These are phyloP conservation scores for Beauveria bassiana DNA, from an alignment of 2,329 filamentous ascomycete genomes.

Conservation along the genomic window DNA sequence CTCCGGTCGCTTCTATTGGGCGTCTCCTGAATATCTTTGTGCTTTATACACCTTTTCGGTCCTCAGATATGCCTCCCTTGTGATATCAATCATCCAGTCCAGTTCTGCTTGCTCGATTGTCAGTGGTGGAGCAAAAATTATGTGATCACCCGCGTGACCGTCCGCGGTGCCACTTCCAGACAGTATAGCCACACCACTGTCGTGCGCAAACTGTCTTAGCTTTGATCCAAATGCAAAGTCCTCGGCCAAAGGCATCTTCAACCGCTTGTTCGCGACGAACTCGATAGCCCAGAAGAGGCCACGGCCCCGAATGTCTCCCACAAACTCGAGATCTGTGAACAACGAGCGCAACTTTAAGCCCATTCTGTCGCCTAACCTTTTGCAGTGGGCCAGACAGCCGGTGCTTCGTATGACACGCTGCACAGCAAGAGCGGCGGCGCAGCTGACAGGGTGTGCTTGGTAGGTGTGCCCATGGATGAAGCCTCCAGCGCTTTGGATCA, in stretches of 20 bases:
- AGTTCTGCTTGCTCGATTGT: not conserved
- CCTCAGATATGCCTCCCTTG: not conserved
- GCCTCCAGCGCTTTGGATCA: not conserved
- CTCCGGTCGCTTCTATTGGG: no score
- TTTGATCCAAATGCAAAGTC: not conserved
- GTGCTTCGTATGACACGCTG: slow-evolving; percentile 36
- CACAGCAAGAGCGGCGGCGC: slow-evolving; percentile 20
- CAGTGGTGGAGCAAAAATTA: not conserved
- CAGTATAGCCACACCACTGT: not conserved
- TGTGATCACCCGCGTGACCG: not conserved
- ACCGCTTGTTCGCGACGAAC: not conserved
- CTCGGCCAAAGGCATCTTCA: not conserved
- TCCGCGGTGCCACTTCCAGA: not conserved
- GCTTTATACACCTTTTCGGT: not conserved
- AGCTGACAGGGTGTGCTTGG: slow-evolving; percentile 9
- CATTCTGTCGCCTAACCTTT: slow-evolving; percentile 12
- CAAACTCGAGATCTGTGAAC: slow-evolving; percentile 11
- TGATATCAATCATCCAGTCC: not conserved
- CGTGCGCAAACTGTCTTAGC: not conserved
- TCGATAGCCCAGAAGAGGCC: slow-evolving; percentile 23
- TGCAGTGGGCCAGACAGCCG: not conserved
- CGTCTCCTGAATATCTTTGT: not conserved
- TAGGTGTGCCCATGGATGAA: slow-evolving; percentile 3
- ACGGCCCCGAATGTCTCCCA: slow-evolving; percentile 23
- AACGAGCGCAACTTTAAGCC: not conserved